These are phyloP conservation scores for Pseudisothecium myosuroides DNA, from an alignment of 225 moss, liverwort and hornwort species.

Conservation along the genomic window DNA sequence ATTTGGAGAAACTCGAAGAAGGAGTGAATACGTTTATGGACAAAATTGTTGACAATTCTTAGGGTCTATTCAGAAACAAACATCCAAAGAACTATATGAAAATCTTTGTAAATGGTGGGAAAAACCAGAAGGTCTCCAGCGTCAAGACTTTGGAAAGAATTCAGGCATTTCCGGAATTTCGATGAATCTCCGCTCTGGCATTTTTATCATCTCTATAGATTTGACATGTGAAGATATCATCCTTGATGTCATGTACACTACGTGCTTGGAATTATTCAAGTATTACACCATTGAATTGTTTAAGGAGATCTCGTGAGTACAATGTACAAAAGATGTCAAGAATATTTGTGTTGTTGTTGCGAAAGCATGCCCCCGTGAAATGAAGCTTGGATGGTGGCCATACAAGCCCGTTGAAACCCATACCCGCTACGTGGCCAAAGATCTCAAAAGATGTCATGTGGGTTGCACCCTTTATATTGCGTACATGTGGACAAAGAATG, in stretches of 20 bases:
- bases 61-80: too few relatives aligned
- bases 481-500: neutral
- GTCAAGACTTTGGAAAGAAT: too few relatives aligned
- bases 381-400: neutral
- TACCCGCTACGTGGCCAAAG: neutral
- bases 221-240: neutral
- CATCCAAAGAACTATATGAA: too few relatives aligned
- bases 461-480: neutral
- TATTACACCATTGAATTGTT: neutral
- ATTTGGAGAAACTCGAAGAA: too few relatives aligned
- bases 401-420: neutral
- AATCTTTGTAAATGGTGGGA: too few relatives aligned
- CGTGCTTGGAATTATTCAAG: neutral
- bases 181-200: too few relatives aligned
- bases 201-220: too few relatives aligned
- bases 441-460: neutral
- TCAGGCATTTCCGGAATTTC: too few relatives aligned
- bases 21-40: too few relatives aligned
- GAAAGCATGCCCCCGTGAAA: neutral
- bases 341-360: neutral
- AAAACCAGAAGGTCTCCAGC: too few relatives aligned
- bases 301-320: accelerated
- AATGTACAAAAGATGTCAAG: neutral
- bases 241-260: neutral
- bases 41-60: too few relatives aligned